phyloP scores from a whole-genome alignment of 116 monocot species.

The Thalassia testudinum region DNA sequence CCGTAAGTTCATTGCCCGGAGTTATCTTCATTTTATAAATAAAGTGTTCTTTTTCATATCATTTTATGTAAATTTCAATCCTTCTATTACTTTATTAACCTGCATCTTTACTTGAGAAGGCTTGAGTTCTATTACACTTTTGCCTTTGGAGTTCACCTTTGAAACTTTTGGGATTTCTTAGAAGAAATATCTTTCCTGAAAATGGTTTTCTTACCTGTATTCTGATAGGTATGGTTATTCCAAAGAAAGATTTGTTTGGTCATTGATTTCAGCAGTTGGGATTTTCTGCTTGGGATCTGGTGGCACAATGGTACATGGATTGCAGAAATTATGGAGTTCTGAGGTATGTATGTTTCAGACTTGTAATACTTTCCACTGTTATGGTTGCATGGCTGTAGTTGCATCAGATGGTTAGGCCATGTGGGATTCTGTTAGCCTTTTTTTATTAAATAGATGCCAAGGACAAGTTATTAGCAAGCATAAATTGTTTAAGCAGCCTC shows the following conservation, averaged over 20 bases:
- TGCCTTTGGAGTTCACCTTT: too few species aligned
- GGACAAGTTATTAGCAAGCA: background rate
- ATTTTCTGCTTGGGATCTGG: constrained; percentile 98
- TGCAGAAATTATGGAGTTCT: constrained; percentile 75
- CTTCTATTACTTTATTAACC: too few species aligned
- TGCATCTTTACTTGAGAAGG: too few species aligned
- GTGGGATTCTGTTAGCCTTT: too few species aligned
- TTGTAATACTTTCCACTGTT: background rate
- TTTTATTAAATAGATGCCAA: too few species aligned
- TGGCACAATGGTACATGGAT: constrained; percentile 91
- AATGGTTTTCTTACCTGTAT: background rate
- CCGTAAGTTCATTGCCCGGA: constrained; percentile 43
- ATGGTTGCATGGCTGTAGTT: background rate
- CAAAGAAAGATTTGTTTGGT: constrained; percentile 99
- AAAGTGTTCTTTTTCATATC: too few species aligned
- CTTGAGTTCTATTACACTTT: too few species aligned
- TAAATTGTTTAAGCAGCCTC: constrained; percentile 40
- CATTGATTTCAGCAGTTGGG: constrained; percentile 96
- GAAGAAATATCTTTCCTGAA: too few species aligned
- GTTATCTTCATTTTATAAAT: too few species aligned
- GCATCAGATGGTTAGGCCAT: too few species aligned
- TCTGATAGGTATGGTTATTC: constrained; percentile 91
- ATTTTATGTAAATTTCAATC: too few species aligned
- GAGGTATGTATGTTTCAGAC: constrained; percentile 22
- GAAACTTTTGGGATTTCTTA: too few species aligned